A percentile compares a stretch with the other conserved stretches of the same genome.
Evolutionary conservation across 192 early-diverging fungal species (phyloP).

Genomic region (Dimargaris cristalligena): DNA sequence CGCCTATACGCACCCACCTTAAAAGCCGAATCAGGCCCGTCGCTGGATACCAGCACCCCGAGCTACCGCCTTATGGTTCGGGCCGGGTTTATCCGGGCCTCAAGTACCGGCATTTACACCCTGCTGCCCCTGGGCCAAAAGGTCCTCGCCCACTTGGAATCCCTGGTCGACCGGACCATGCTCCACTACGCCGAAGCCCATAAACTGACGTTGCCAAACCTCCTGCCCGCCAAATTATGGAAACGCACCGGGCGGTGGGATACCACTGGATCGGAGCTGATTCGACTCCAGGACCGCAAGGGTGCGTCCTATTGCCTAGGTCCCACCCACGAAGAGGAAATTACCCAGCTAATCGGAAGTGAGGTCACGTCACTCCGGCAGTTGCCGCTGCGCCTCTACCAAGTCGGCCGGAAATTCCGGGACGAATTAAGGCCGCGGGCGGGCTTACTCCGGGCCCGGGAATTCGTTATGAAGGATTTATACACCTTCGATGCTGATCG

Average conservation of each 20-base stretch:
- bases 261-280: slow-evolving; percentile 45
- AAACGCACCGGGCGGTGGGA: slow-evolving; percentile 66
- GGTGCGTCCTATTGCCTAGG: slow-evolving; percentile 47
- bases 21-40: slow-evolving; percentile 2
- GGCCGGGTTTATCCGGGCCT: slow-evolving; percentile 63
- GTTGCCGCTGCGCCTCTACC: slow-evolving; percentile 73
- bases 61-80: slow-evolving; percentile 43
- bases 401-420: slow-evolving; percentile 71
- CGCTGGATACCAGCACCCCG: not conserved
- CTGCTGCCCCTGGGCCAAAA: slow-evolving; percentile 69
- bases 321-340: slow-evolving; percentile 89
- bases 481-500: slow-evolving; percentile 70
- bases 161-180: slow-evolving; percentile 72
- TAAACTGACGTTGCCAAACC: slow-evolving; percentile 49
- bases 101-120: slow-evolving; percentile 66
- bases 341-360: slow-evolving; percentile 51
- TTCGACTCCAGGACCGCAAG: slow-evolving; percentile 65
- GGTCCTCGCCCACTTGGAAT: slow-evolving; percentile 54
- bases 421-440: slow-evolving; percentile 70
- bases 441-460: slow-evolving; percentile 68
- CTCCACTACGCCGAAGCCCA: slow-evolving; percentile 44
- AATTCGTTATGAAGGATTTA: slow-evolving; percentile 95
- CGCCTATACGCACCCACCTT: not conserved
- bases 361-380: slow-evolving; percentile 51
- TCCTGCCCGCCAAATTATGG: slow-evolving; percentile 56